Conservation (phyloP, 805 yeast species). For the Hanseniaspora valbyensis region DNA sequence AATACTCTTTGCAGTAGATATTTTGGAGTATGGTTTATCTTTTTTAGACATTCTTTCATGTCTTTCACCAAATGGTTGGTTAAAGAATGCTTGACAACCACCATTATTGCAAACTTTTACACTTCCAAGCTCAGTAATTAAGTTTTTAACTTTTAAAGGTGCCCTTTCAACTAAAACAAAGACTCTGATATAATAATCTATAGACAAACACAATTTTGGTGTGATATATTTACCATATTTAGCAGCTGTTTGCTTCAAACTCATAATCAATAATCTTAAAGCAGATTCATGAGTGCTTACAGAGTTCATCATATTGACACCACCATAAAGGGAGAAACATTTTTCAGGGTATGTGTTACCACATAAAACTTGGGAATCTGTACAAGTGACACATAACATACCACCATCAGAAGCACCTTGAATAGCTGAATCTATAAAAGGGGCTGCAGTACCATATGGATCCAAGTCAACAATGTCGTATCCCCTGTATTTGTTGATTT, state of each 20-base stretch:
- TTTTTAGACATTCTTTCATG: constrained; percentile 34
- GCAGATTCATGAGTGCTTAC: constrained; percentile 93
- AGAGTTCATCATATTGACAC: constrained; percentile 63
- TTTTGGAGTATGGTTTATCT: constrained; percentile 35
- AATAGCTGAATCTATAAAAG: constrained; percentile 85
- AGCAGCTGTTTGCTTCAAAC: constrained; percentile 76
- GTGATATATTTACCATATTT: constrained; percentile 77
- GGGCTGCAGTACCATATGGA: constrained; percentile 96
- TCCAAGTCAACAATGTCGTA: constrained; percentile 88
- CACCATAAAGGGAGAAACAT: constrained; percentile 90
- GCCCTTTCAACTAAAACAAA: constrained; percentile 67
- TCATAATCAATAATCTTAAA: constrained; percentile 64
- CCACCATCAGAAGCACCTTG: constrained; percentile 81
- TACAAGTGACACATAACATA: constrained; percentile 78
- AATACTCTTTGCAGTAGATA: constrained; percentile 55
- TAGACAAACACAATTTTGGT: constrained; percentile 74
- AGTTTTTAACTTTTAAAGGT: constrained; percentile 70
- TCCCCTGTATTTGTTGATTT: constrained; percentile 32
- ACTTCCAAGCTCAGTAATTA: constrained; percentile 66
- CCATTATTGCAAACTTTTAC: constrained; percentile 57
- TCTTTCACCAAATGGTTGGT: constrained; percentile 66
- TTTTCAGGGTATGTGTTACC: constrained; percentile 96
- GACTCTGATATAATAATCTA: constrained; percentile 85
- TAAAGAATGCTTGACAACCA: constrained; percentile 66
- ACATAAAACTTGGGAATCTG: constrained; percentile 90